Evolutionary conservation across 495 filamentous ascomycete species (phyloP).

Genomic region (Penicillium maclennaniae): DNA sequence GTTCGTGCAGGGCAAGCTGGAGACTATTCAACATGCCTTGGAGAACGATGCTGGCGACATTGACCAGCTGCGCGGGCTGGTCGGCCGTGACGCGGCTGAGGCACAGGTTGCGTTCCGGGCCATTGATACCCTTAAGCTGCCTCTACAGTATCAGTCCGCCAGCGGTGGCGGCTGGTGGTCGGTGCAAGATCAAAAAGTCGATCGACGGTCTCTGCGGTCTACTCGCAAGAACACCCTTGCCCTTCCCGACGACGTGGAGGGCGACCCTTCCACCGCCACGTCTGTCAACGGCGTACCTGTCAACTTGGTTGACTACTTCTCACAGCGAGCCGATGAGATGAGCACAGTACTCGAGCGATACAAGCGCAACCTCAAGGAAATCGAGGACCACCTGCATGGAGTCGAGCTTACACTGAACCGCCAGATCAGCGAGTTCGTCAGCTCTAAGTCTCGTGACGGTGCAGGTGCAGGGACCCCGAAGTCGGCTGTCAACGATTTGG

Average conservation of each 20-base stretch:
- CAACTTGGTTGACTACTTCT: slow-evolving; percentile 74
- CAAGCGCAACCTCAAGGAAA: slow-evolving; percentile 67
- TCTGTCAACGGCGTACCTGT: slow-evolving; percentile 41
- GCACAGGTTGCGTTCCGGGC: slow-evolving; percentile 70
- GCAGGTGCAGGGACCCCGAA: slow-evolving; percentile 37
- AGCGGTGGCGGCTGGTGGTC: slow-evolving; percentile 46
- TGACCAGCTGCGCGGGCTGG: slow-evolving; percentile 57
- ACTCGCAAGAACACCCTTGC: slow-evolving; percentile 44
- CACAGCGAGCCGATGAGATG: slow-evolving; percentile 68
- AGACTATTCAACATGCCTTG: slow-evolving; percentile 67
- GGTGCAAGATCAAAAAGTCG: slow-evolving; percentile 41
- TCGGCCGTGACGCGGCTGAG: slow-evolving; percentile 64
- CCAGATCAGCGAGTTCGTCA: slow-evolving; percentile 65
- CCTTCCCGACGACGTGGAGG: slow-evolving; percentile 56
- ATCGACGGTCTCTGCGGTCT: slow-evolving; percentile 37
- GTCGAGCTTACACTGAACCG: slow-evolving; percentile 67
- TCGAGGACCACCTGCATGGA: slow-evolving; percentile 75
- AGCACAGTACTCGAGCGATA: slow-evolving; percentile 60
- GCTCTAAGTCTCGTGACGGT: slow-evolving; percentile 50
- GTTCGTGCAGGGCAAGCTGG: slow-evolving; percentile 67
- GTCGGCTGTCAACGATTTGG: slow-evolving; percentile 55
- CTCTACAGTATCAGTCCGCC: slow-evolving; percentile 63
- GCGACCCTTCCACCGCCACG: slow-evolving; percentile 44
- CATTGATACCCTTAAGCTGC: slow-evolving; percentile 71
- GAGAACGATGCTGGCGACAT: slow-evolving; percentile 71